Percentiles rank a stretch among this genome's conserved stretches.
Evolutionary conservation across 2,329 filamentous ascomycete species (phyloP).

Genomic region (Colletotrichum acutatum): DNA sequence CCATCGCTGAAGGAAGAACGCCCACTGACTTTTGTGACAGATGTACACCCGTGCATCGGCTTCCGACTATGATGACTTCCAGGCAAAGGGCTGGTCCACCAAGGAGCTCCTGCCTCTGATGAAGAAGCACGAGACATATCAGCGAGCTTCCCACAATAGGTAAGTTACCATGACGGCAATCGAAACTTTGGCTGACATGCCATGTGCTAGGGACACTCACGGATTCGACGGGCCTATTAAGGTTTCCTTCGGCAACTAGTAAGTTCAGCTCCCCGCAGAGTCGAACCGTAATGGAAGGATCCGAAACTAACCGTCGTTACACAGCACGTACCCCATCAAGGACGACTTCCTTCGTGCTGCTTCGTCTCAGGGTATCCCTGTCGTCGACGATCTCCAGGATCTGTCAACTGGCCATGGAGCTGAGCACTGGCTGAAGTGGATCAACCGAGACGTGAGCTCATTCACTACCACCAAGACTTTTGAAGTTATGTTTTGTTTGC

Average conservation of each 20-base stretch:
- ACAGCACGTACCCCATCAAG: constrained; percentile 79
- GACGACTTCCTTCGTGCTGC: constrained; percentile 81
- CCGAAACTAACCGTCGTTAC: constrained; percentile 26
- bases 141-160: constrained; percentile 70
- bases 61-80: constrained; percentile 82
- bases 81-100: constrained; percentile 82
- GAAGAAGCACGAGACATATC: constrained; percentile 85
- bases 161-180: constrained; percentile 39
- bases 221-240: constrained; percentile 85
- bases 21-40: constrained; percentile 47
- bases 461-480: not conserved
- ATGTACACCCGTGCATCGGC: constrained; percentile 80
- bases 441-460: constrained; percentile 70
- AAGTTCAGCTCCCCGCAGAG: constrained; percentile 19
- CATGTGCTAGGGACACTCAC: constrained; percentile 67
- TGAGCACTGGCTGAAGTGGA: constrained; percentile 89
- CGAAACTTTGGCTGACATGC: not conserved
- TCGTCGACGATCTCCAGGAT: constrained; percentile 82
- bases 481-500: not conserved
- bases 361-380: constrained; percentile 78
- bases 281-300: not conserved
- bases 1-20: not conserved
- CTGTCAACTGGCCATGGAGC: constrained; percentile 75
- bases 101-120: constrained; percentile 80
- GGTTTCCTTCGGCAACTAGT: constrained; percentile 82